Evolutionary conservation across 1,139 yeast species (phyloP).

Genomic region (Kurtzmaniella quercitrusa): DNA sequence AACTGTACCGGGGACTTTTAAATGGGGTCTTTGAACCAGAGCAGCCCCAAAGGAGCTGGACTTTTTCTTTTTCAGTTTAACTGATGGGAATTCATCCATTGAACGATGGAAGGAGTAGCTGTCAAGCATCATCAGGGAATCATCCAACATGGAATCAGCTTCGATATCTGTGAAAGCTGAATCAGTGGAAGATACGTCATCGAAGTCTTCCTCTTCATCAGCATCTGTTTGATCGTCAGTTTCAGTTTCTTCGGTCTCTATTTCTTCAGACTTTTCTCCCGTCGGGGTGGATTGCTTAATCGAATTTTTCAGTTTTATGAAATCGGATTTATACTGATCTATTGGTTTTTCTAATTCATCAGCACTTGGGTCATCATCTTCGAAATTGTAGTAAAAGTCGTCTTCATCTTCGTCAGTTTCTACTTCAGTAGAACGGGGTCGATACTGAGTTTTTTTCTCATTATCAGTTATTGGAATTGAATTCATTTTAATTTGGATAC

Average conservation of each 20-base stretch:
- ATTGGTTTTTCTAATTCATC: slow-evolving; percentile 9
- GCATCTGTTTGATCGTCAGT: slow-evolving; percentile 14
- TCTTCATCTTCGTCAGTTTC: slow-evolving; percentile 11
- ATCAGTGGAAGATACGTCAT: slow-evolving; percentile 30
- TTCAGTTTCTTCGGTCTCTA: slow-evolving; percentile 11
- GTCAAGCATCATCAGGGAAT: slow-evolving; percentile 27
- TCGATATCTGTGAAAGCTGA: slow-evolving; percentile 46
- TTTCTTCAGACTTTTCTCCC: slow-evolving; percentile 15
- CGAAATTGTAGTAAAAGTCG: slow-evolving; percentile 5
- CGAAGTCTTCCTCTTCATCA: slow-evolving; percentile 20
- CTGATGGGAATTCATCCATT: slow-evolving; percentile 9
- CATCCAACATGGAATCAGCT: slow-evolving; percentile 31
- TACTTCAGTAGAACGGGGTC: slow-evolving; percentile 5
- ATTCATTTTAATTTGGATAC: background rate
- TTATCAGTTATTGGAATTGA: too few species aligned
- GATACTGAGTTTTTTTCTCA: too few species aligned
- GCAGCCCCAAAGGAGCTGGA: slow-evolving; percentile 3
- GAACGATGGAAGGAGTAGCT: slow-evolving; percentile 16
- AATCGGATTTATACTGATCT: background rate
- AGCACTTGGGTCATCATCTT: slow-evolving; percentile 11
- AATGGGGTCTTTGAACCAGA: background rate
- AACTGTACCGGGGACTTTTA: background rate
- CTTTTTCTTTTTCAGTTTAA: slow-evolving; percentile 16
- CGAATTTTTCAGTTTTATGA: background rate
- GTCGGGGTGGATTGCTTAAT: too few species aligned